Base-by-base conservation (phyloP, 495 filamentous ascomycete genomes). In the Bombardia bombarda region DNA sequence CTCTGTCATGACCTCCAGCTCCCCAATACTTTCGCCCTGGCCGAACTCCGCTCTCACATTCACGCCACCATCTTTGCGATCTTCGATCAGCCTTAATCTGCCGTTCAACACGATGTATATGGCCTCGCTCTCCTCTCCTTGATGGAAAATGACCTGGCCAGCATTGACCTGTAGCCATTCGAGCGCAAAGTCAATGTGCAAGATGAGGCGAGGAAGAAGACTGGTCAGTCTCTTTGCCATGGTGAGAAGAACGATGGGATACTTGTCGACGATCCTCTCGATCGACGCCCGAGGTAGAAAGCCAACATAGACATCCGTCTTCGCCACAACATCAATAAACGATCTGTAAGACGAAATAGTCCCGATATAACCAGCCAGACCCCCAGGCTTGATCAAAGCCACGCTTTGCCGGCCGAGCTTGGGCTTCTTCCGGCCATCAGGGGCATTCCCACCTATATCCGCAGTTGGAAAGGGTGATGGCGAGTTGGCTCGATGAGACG, bases 81-180 rank as follows among this genome's bases (percentile, higher is more conserved):
- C 88, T 24, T 86, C 73, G 2, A 97, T 78, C 4, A 86, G 76
- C 26, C 92, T 70, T 19, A 98, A 63, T 8, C 92, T 81, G 8
- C 92, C 92, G 58, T 98, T 98, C 6, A 98, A 71, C 9, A 96
- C 93, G 47, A 98, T 88, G 56, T 98, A 97, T 31, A 98, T 98
- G 10, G 93, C 92, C 63, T 98, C 92, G 58, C 92, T 97, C 46
- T 97, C 92, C 49, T 97, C 90, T 3, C 80, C 82, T 63, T 96
- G 86, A 56, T 94, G 84, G 56, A 92, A 92, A 33, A 98, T 84
- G 8, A 94, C 87, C 56, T 97, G 87, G 4, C 93, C 89, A 4
- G 92, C 87, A 65, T 84, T 84, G 46, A 97, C 88, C 55, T 98
- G 92, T 3, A 96, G 80, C 93, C 93, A 98, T 62, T 98, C 92